Percentiles rank a stretch among this genome's conserved stretches.
These are phyloP conservation scores for Diaporthe ampelina DNA, from an alignment of 2,329 filamentous ascomycete species.

Conservation along the genomic window DNA sequence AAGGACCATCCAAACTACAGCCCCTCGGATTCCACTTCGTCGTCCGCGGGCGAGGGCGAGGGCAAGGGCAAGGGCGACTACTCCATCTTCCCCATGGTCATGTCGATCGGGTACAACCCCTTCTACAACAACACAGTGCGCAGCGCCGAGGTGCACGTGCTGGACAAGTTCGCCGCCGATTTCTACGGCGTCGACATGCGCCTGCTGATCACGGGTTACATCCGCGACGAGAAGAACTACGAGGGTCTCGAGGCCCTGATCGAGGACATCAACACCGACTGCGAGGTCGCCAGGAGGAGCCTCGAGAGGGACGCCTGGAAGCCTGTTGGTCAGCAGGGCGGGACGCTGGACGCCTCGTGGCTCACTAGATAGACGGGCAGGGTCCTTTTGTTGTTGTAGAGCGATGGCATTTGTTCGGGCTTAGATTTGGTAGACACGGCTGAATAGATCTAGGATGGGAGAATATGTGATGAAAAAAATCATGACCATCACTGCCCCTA, in stretches of 20 bases:
- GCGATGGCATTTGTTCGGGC: not conserved
- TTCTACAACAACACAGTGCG: constrained; percentile 94
- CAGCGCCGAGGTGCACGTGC: constrained; percentile 90
- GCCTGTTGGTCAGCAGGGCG: constrained; percentile 53
- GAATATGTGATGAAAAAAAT: not conserved
- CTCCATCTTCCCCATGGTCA: constrained; percentile 84
- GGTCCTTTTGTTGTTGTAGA: not conserved
- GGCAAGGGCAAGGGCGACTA: constrained; percentile 39
- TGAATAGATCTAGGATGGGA: not conserved
- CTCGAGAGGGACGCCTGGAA: constrained; percentile 76
- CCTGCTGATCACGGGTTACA: constrained; percentile 86
- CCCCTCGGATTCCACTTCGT: constrained; percentile 11
- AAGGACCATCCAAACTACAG: constrained; percentile 59
- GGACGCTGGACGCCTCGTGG: constrained; percentile 39
- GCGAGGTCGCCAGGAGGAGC: constrained; percentile 83
- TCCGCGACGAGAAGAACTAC: constrained; percentile 92
- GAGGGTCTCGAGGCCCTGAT: constrained; percentile 85
- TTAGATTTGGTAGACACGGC: constrained; percentile 11
- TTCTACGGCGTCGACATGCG: constrained; percentile 90
- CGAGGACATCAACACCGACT: constrained; percentile 90
- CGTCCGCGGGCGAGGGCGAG: constrained; percentile 31
- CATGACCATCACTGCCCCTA: not conserved
- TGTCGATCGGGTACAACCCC: constrained; percentile 97
- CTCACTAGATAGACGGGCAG: constrained; percentile 38
- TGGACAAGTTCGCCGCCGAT: constrained; percentile 81